Conservation (phyloP, 2,329 filamentous ascomycete genomes). For the Verticillium dahliae region DNA sequence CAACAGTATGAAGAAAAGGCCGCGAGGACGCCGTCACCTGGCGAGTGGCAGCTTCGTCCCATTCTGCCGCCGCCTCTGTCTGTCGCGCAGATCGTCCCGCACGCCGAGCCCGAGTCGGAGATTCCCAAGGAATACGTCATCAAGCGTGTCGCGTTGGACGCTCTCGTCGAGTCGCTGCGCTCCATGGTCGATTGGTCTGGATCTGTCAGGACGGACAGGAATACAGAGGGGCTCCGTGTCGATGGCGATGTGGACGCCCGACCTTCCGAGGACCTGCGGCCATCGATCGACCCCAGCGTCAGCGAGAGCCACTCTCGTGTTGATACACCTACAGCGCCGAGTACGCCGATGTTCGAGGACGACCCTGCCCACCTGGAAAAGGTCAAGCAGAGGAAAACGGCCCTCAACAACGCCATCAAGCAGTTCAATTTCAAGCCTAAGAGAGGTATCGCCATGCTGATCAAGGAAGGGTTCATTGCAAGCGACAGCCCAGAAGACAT, state of each 20-base stretch:
- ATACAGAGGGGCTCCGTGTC: conserved; percentile 16
- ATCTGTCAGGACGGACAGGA: conserved; percentile 55
- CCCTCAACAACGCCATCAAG: conserved; percentile 77
- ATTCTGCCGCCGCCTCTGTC: conserved; percentile 82
- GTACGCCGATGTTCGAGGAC: conserved; percentile 71
- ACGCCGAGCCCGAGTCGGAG: conserved; percentile 56
- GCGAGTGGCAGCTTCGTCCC: conserved; percentile 83
- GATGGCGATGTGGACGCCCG: conserved; percentile 27
- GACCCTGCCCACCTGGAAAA: conserved; percentile 92
- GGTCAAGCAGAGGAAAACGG: conserved; percentile 90
- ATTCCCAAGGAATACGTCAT: conserved; percentile 85
- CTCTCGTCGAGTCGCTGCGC: conserved; percentile 78
- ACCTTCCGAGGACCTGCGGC: conserved; percentile 35
- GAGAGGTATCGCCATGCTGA: conserved; percentile 75
- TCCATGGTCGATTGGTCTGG: conserved; percentile 90
- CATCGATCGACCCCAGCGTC: conserved; percentile 63
- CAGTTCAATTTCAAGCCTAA: conserved; percentile 99
- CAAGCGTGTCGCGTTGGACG: conserved; percentile 84
- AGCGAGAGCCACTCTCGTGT: conserved; percentile 56
- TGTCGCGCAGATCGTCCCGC: conserved; percentile 63
- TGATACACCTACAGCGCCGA: conserved; percentile 52
- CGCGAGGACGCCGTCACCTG: conserved; percentile 49
- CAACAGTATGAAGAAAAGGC: conserved; percentile 80
- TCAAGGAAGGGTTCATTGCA: conserved; percentile 81
- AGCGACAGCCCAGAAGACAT: conserved; percentile 76